Percentiles rank a stretch among this genome's conserved stretches.
These are phyloP conservation scores for Chenopodium suecicum DNA, from an alignment of 148 eudicot species.

Conservation along the genomic window DNA sequence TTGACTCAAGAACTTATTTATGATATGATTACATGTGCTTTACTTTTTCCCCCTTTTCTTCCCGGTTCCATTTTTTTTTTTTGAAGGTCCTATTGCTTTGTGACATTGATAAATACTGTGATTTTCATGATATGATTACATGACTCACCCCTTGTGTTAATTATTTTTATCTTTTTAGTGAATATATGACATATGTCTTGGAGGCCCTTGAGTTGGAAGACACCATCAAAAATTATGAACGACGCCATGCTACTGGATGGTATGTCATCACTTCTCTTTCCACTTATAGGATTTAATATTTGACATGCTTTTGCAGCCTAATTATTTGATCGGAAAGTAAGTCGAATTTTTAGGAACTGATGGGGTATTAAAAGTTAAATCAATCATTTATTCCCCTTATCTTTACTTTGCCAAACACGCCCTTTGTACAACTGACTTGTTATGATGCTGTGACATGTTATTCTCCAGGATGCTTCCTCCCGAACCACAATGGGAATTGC, in stretches of 20 bases:
- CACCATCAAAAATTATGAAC: constrained; percentile 72
- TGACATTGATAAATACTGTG: no score
- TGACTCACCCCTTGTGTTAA: background rate
- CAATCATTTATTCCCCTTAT: background rate
- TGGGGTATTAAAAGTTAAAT: no score
- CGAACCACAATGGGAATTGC: background rate
- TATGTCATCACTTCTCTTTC: constrained; percentile 24
- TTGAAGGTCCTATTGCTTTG: background rate
- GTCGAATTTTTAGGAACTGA: no score
- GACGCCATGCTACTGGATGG: constrained; percentile 76
- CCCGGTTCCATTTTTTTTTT: no score
- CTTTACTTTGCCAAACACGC: background rate
- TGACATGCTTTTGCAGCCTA: background rate
- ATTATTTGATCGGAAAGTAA: background rate
- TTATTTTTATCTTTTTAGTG: constrained; percentile 50
- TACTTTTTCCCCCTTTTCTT: no score
- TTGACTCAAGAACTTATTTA: background rate
- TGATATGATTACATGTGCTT: no score
- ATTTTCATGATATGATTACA: no score
- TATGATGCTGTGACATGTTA: no score
- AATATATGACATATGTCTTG: constrained; percentile 69
- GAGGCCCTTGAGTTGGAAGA: constrained; percentile 94
- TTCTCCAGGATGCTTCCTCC: background rate
- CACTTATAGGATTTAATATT: background rate
- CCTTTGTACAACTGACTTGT: no score